Conservation (phyloP, 2,329 filamentous ascomycete species). For the Fusarium neocosmosporiellum region DNA sequence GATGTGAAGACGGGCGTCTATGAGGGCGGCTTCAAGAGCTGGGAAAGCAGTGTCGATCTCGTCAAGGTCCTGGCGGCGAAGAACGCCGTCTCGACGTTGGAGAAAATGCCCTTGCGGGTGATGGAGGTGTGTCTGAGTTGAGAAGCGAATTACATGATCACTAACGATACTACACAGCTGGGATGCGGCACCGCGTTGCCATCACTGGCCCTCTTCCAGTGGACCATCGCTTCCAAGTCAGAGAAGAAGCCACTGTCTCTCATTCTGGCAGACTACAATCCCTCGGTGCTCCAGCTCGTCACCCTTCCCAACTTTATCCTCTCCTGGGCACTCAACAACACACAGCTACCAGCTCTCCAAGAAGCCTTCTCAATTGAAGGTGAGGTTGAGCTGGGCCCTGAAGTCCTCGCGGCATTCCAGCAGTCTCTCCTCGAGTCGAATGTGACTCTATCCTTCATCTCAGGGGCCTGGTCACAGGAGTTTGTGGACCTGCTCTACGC, state of each 20-base stretch:
- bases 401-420: conserved; percentile 69
- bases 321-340: conserved; percentile 68
- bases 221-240: conserved; percentile 49
- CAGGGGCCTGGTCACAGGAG: conserved; percentile 77
- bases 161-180: conserved; percentile 61
- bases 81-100: conserved; percentile 48
- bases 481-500: conserved; percentile 70
- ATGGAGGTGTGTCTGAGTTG: conserved; percentile 62
- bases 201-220: conserved; percentile 77
- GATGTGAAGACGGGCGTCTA: conserved; percentile 86
- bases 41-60: conserved; percentile 86
- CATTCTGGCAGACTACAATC: conserved; percentile 83
- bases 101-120: conserved; percentile 54
- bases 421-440: conserved; percentile 59
- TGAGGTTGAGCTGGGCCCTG: conserved; percentile 72
- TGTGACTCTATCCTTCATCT: conserved; percentile 74
- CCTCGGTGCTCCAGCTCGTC: conserved; percentile 79
- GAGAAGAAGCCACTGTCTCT: conserved; percentile 61
- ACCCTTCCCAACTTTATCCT: conserved; percentile 83
- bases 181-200: conserved; percentile 84
- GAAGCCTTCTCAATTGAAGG: conserved; percentile 63
- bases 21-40: conserved; percentile 90
- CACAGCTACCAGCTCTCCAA: conserved; percentile 52
- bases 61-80: conserved; percentile 72
- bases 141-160: neutral